Conservation (phyloP, 225 moss, liverwort and hornwort genomes). For the Neckera pumila region DNA sequence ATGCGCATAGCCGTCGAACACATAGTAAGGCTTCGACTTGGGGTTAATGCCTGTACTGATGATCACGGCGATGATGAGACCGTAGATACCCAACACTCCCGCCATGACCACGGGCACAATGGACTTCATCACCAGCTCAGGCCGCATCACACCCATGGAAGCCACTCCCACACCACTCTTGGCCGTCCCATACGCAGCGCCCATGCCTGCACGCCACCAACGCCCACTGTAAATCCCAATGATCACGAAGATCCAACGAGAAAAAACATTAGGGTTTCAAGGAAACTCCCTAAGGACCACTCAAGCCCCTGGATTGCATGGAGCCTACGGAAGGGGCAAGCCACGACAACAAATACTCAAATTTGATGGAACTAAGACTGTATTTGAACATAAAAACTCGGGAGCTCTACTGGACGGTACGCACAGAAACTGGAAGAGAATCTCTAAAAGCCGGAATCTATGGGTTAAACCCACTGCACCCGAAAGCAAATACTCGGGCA, state of each 20-base stretch:
- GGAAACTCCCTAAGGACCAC: neutral
- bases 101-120: conserved; percentile 48
- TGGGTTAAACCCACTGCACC: neutral
- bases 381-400: no score
- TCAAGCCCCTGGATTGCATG: neutral
- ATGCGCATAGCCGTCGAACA: conserved; percentile 37
- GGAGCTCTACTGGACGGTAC: neutral
- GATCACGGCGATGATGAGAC: conserved; percentile 44
- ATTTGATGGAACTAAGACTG: neutral
- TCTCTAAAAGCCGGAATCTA: neutral
- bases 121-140: conserved; percentile 49
- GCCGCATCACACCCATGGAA: conserved; percentile 46
- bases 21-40: conserved; percentile 42
- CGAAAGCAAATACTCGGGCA: neutral
- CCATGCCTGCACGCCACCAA: conserved; percentile 13
- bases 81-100: conserved; percentile 44
- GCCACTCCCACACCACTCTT: conserved; percentile 39
- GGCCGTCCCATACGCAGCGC: conserved; percentile 34
- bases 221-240: neutral
- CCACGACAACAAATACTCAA: neutral
- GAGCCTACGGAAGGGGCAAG: neutral
- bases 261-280: neutral
- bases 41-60: conserved; percentile 46
- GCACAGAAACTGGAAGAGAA: neutral
- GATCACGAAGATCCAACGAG: neutral